Evolutionary conservation across 306 rosid species (phyloP), one percentile per base, ranked within the genome.

Genomic region (Corylus americana): DNA sequence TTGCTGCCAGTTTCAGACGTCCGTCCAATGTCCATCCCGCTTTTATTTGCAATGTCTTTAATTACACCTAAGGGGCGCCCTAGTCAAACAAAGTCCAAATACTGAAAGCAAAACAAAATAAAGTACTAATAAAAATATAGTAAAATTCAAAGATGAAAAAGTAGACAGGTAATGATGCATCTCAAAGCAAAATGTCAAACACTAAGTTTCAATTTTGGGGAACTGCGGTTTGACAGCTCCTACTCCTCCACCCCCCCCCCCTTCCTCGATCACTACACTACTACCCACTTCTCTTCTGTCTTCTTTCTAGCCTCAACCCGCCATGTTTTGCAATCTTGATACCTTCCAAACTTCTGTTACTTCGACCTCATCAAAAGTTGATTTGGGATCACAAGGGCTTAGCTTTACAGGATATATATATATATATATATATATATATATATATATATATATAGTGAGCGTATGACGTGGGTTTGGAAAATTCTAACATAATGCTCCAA

Each of bases 181-280:
- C 81, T 86, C 89, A 85, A 89, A 90, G 98, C 96, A 94, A 94
- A 89, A 94, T 90, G 98, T 92, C 98, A 94, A 90, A 90, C 92
- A 4, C 97, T 82, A 89, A 81, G 85, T 74, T 82, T 86, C 84
- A 78, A 67, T 78, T 87, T 87, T 84, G 78, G 79, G 83, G 87
- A 85, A 83, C 88, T 67, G 80, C 77, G 83, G 78, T 85, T 87
- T 81, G 96, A 84, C 89, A 89, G 88, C 90, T 72, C 77, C 73
- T 59, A 75, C 83, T 76, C 35, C 3, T 2, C 35, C 2, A 31
- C 35, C 2, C 35, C 35, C 83, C 70, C 70, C 39, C 27, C 64
- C 57, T 29, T 35, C 20, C 87, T 87, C 83, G 89, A 83, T 83
- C 81, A 58, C 76, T 0, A 55, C 81, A 66, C 73, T 70, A 5